Conservation (phyloP, 2,329 filamentous ascomycete species). For the Coniochaeta sp. region DNA sequence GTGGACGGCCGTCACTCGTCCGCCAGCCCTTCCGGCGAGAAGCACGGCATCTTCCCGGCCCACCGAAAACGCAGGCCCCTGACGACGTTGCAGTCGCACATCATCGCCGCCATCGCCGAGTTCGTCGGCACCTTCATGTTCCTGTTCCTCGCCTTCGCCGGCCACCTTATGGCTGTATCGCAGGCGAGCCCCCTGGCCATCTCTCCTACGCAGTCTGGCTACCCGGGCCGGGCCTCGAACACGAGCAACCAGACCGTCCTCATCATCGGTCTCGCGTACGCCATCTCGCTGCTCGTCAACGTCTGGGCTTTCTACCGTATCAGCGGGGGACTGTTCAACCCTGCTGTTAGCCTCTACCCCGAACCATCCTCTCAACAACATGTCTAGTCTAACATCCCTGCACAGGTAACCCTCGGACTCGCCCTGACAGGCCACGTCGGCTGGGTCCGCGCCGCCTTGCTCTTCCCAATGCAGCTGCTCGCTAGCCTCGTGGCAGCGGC, state of each 20-base stretch:
- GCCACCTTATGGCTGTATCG: constrained; percentile 18
- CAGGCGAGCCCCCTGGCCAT: too few relatives aligned
- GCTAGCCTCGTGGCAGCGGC: constrained; percentile 53
- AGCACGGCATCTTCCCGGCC: not conserved
- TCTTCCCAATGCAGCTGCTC: constrained; percentile 50
- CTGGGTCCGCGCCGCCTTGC: constrained; percentile 40
- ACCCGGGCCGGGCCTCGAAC: too few relatives aligned
- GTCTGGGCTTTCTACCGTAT: constrained; percentile 52
- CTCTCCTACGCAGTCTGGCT: constrained; percentile 6
- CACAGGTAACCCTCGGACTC: constrained; percentile 49
- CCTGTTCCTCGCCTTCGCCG: constrained; percentile 30
- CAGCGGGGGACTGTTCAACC: constrained; percentile 44
- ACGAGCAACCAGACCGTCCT: constrained; percentile 25
- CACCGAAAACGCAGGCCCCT: not conserved
- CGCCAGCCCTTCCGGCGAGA: not conserved
- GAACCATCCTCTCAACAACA: not conserved
- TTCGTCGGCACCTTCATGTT: constrained; percentile 49
- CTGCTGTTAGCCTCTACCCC: constrained; percentile 29
- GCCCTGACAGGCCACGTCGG: constrained; percentile 50
- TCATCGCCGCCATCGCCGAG: constrained; percentile 38
- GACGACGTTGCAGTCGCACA: constrained; percentile 9
- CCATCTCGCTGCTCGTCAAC: constrained; percentile 42
- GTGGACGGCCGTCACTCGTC: not conserved
- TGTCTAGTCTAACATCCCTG: not conserved
- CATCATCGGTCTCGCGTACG: constrained; percentile 44